These are phyloP conservation scores for Globisporangium takayamanum DNA, from an alignment of 352 stramenopile genomes.

Conservation along the genomic window DNA sequence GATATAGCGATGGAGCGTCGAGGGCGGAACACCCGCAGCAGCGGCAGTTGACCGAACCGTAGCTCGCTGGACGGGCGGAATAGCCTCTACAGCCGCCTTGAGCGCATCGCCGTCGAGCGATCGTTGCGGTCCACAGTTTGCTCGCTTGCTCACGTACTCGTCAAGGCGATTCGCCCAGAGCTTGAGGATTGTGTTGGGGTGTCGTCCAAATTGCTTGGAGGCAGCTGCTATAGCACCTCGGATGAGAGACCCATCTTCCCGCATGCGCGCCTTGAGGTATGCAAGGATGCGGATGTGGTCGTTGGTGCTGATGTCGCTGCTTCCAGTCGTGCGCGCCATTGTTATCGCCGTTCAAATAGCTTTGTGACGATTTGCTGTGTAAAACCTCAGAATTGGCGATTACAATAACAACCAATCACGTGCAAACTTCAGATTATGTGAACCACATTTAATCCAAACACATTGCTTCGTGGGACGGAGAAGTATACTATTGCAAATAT, in stretches of 20 bases:
- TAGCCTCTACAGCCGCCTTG: not conserved
- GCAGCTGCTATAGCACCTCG: not conserved
- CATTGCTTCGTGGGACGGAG: too few relatives aligned
- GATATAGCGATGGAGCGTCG: too few relatives aligned
- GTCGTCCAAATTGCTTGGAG: not conserved
- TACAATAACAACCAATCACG: too few relatives aligned
- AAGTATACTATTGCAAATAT: too few relatives aligned
- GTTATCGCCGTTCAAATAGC: too few relatives aligned
- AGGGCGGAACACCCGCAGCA: too few relatives aligned
- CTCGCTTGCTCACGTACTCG: not conserved
- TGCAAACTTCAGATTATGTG: too few relatives aligned
- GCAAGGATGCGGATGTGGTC: not conserved
- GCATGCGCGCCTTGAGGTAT: not conserved
- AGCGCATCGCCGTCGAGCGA: not conserved
- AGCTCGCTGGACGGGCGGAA: too few relatives aligned
- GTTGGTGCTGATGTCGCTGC: not conserved
- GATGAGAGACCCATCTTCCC: not conserved
- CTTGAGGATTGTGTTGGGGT: not conserved
- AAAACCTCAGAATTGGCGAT: too few relatives aligned
- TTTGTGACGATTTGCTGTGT: too few relatives aligned
- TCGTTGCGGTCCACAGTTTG: not conserved
- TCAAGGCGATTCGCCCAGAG: not conserved
- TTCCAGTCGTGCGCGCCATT: not conserved
- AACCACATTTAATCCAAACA: too few relatives aligned
- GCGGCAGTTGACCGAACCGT: too few relatives aligned